Base-by-base conservation (phyloP, 129 eudicot genomes). In the Tagetes erecta region DNA sequence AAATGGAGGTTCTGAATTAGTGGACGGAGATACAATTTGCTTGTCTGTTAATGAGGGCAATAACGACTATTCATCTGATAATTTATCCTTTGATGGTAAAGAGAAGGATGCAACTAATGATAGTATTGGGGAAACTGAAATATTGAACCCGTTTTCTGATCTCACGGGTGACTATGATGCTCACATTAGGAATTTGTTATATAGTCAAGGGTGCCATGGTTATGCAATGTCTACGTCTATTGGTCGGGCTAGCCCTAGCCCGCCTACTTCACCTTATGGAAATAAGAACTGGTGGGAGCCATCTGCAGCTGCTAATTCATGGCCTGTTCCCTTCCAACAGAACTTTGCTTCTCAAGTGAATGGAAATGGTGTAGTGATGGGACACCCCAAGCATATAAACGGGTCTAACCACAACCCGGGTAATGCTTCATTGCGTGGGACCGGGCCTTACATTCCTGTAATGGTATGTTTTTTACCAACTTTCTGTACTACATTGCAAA, bases 91-190 rank as follows among this genome's bases (percentile, higher is more conserved):
- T 52, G 88, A 83, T 51, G 73, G 69, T 64, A 71, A 70, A 50
- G 89, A 86, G 76, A 80, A 73, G 55, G 73, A 80, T 34, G 59
- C 53, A 6, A 36, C 67, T 2, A 42, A 82, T 11, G 80, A 83
- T 58, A 57, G 49, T 66, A 78, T 62, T 9, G 89, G 84, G 68
- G 87, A 86, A 12, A 76, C 73, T 1, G 99, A 91, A 64, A 47
- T 80, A 2, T 64, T 75, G 72, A 85, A 90, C 68, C 96, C 90
- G 49, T 81, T 85, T 76, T 85, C 91, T 3, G 96, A 95, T 76
- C 97, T 95, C 53, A 80, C 74, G n/a, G 99, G 99, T 65, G 99
- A 95, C 64, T 89, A 88, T 68, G 94, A 95, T 46, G 78, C 93
- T 57, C 97, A 91, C 42, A 73, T 95, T 40, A 80, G 96, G 80